Base-by-base conservation (phyloP, 352 stramenopile genomes). In the Phytophthora nicotianae region DNA sequence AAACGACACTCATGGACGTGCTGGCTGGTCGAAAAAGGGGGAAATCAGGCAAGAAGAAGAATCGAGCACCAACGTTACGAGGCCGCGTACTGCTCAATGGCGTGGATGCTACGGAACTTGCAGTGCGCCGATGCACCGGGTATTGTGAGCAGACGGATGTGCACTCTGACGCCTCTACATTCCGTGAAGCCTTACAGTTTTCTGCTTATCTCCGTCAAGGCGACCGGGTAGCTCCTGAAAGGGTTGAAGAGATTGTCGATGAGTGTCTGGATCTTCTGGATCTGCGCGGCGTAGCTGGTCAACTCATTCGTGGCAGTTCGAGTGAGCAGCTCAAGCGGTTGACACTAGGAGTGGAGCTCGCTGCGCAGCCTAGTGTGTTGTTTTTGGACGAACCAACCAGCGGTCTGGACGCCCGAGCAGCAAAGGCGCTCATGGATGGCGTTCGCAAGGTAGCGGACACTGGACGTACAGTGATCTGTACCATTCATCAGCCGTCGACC, bases 1-100 rank as follows among this genome's bases (percentile, higher is more conserved):
- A 87, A 49, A 91, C 80, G 1, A 98, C 95, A 4, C 76, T 98
- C 3, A 83, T 97, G 64, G 93, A 98, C 71, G 92, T 98, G 0
- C 89, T 98, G 43, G 88, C 93, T n/a, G 74, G 95, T 19, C 77
- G 94, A 43, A 98, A 98, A 73, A 90, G 74, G 16, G 80, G 77
- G 19, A 93, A 62, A 32, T 17, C 20, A 37, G 46, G 38, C 50
- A 42, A 41, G 14, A 70, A 63, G 17, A 63, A 58, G 21, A 58
- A 70, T 45, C 54, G 58, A 2, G 53, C 58, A 46, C 45, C 64
- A 17, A 60, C 32, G 29, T 29, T 71, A 24, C 59, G 65, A 49
- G 69, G 69, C 8, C 50, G 65, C 5, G 64, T 98, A 51, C 55
- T 83, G 14, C 47, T 98, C 3, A 98, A 98, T 74, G 95, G 95